phyloP scores from a whole-genome alignment of 2,329 filamentous ascomycete genomes.

The Phaeosphaeriaceae sp. region DNA sequence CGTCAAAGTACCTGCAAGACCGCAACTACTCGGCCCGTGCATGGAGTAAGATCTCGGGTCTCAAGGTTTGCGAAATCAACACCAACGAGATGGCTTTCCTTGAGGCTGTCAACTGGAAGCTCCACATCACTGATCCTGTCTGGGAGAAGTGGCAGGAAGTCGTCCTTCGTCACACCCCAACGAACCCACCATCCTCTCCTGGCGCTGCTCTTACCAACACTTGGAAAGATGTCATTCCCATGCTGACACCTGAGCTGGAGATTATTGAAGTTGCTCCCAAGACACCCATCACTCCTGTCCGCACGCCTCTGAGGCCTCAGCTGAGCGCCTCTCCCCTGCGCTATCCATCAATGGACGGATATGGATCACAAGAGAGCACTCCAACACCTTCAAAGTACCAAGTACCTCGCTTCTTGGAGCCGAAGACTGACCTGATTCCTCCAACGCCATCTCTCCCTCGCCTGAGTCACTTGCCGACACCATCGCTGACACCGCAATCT shows the following conservation, averaged over 20 bases:
- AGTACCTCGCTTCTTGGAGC: slow-evolving; percentile 59
- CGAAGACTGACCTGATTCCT: slow-evolving; percentile 56
- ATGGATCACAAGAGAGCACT: slow-evolving; percentile 51
- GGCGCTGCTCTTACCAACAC: slow-evolving; percentile 46
- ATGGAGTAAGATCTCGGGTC: slow-evolving; percentile 99
- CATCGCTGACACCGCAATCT: slow-evolving; percentile 66
- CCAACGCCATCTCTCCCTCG: slow-evolving; percentile 63
- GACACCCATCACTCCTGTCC: slow-evolving; percentile 34
- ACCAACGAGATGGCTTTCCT: slow-evolving; percentile 95
- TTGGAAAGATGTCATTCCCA: slow-evolving; percentile 61
- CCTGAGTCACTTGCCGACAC: slow-evolving; percentile 66
- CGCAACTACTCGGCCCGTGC: slow-evolving; percentile 96
- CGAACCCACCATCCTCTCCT: slow-evolving; percentile 52
- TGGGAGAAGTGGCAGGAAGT: slow-evolving; percentile 96
- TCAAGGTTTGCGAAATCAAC: slow-evolving; percentile 93
- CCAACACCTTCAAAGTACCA: slow-evolving; percentile 51
- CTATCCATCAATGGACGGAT: slow-evolving; percentile 30
- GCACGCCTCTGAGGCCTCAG: slow-evolving; percentile 33
- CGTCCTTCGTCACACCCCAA: slow-evolving; percentile 82
- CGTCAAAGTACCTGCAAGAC: slow-evolving; percentile 97
- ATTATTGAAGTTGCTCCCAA: slow-evolving; percentile 51
- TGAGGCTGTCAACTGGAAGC: slow-evolving; percentile 87
- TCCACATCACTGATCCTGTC: slow-evolving; percentile 87
- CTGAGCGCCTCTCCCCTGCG: slow-evolving; percentile 30
- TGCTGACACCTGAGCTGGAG: slow-evolving; percentile 65